Conservation (phyloP, 2,329 filamentous ascomycete genomes). For the Aureobasidium leucospermi region DNA sequence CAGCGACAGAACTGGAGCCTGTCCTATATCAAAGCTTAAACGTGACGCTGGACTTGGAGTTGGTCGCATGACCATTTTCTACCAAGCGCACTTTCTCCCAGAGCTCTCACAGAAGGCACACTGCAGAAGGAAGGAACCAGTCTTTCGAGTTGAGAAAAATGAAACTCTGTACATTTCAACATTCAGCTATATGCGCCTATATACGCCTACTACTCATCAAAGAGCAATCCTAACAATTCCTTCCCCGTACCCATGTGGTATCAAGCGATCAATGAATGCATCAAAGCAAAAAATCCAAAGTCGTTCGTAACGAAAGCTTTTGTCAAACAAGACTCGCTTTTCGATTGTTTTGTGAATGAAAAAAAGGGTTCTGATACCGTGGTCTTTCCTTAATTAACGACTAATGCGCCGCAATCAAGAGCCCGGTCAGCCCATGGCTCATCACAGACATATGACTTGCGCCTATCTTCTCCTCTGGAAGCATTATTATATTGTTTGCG, state of each 20-base stretch:
- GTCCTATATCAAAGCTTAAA: too few species aligned
- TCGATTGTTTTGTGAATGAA: background rate
- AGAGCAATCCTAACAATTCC: background rate
- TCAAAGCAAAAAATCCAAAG: background rate
- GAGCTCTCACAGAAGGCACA: too few species aligned
- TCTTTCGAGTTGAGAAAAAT: background rate
- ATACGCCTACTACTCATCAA: background rate
- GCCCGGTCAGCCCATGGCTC: background rate
- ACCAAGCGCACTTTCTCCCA: background rate
- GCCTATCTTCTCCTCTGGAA: background rate
- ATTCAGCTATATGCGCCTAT: slow-evolving; percentile 7
- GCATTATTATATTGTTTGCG: background rate
- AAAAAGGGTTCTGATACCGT: background rate
- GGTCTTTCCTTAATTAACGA: background rate
- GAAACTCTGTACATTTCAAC: background rate
- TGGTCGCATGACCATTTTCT: background rate
- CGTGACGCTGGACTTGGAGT: background rate
- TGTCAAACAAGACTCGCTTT: background rate
- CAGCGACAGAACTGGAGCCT: background rate
- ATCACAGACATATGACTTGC: background rate
- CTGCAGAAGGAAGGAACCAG: background rate
- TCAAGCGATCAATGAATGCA: background rate
- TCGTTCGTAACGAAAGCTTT: background rate
- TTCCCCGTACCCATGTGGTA: background rate
- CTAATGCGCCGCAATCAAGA: slow-evolving; percentile 2